Evolutionary conservation across 1,139 yeast species (phyloP).

Genomic region (Lodderomyces jiufengensis): DNA sequence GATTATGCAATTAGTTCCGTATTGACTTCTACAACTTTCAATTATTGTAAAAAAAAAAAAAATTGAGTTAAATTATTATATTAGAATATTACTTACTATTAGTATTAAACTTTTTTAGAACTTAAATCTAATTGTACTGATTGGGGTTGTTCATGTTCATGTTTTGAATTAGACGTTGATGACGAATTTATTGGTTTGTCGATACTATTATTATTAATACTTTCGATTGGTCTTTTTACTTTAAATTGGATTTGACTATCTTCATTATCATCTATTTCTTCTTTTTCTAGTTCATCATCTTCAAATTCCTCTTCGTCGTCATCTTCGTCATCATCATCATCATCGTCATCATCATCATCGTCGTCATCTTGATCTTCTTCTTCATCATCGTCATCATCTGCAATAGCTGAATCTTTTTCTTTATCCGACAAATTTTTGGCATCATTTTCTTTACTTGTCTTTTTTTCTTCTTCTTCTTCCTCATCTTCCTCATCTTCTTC

Average conservation of each 20-base stretch:
- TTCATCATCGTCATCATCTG: constrained; percentile 45
- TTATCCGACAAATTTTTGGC: constrained; percentile 33
- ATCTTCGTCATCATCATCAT: constrained; percentile 20
- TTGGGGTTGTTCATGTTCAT: not conserved
- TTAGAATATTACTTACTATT: no score
- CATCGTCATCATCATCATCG: constrained; percentile 38
- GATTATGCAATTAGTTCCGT: no score
- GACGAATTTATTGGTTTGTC: no score
- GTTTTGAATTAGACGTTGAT: no score
- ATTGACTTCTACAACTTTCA: no score
- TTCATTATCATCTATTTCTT: constrained; percentile 2
- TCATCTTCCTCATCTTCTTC: constrained; percentile 71
- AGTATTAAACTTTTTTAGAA: not conserved
- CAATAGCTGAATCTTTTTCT: constrained; percentile 30
- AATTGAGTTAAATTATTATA: no score
- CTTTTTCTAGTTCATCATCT: constrained; percentile 4
- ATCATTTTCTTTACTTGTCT: constrained; percentile 47
- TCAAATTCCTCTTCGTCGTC: constrained; percentile 15
- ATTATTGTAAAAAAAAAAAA: no score
- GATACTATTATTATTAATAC: no score
- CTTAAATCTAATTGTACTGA: not conserved
- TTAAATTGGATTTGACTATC: not conserved
- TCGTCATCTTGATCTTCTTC: constrained; percentile 44
- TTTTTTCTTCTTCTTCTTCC: constrained; percentile 21
- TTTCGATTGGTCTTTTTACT: no score